Evolutionary conservation across 2,329 filamentous ascomycete species (phyloP), one percentile per base, ranked within the genome.

Genomic region (Pseudogymnoascus sp.): DNA sequence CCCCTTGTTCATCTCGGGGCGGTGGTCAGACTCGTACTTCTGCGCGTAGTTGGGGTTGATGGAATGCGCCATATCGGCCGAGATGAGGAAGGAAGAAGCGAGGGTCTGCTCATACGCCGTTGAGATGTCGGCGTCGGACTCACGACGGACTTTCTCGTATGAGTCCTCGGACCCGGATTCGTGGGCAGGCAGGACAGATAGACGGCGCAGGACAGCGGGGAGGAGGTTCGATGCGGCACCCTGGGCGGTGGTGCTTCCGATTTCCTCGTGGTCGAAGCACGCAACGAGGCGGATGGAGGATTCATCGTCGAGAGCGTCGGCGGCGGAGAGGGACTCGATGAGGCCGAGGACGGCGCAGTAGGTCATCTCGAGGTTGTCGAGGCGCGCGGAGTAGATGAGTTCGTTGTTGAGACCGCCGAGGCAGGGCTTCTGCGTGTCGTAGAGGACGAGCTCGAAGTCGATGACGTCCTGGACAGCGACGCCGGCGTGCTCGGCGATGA

Each of bases 221-320:
- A 99, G 82, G 62, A 96, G 81, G 75, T 96, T 96, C 4, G 91
- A 96, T 75, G 95, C 86, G 16, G 94, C 94, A 64, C 94, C 94
- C 71, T 99, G 94, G 4, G 93, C 92, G 2, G 91, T 96, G 62
- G 84, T 86, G 64, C 90, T 96, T 60, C 94, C 94, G 70, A 99
- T 94, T 73, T 99, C 94, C 75, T 99, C 94, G 76, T 99, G 92
- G 73, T 99, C 94, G 74, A 99, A 99, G 75, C 93, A 90, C 35
- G 91, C 88, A 67, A 95, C 88, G n/a, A 99, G 79, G 50, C 94
- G 90, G 70, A 97, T 97, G 16, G 84, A 87, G 3, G 83, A 78
- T 70, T 97, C 93, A 20, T 87, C 76, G 43, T 91, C 84, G 28
- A 97, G 81, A 5, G 87, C 81, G 3, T 79, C 76, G 11, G 82